These are phyloP conservation scores for Botrytis pseudocinerea DNA, from an alignment of 2,329 filamentous ascomycete species.

Conservation along the genomic window DNA sequence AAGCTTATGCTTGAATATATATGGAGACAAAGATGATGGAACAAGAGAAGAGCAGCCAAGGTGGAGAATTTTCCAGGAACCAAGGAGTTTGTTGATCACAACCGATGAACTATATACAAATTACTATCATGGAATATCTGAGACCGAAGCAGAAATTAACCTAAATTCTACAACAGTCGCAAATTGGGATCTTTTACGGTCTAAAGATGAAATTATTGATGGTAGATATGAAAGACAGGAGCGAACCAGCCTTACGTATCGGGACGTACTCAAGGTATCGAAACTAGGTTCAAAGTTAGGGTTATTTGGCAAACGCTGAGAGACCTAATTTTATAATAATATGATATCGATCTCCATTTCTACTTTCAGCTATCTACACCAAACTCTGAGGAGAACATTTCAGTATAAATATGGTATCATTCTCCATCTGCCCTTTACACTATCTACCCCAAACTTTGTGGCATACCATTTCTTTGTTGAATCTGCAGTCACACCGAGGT, in stretches of 20 bases:
- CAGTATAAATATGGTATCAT: constrained; percentile 74
- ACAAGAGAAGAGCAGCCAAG: constrained; percentile 53
- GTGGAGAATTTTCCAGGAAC: constrained; percentile 75
- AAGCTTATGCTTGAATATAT: constrained; percentile 75
- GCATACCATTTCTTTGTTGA: constrained; percentile 79
- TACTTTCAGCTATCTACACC: not conserved
- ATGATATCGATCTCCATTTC: not conserved
- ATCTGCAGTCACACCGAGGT: constrained; percentile 78
- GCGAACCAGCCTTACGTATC: constrained; percentile 74
- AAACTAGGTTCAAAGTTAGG: constrained; percentile 67
- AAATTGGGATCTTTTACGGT: constrained; percentile 70
- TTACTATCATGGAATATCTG: constrained; percentile 73
- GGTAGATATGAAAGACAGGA: constrained; percentile 59
- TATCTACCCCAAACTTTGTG: constrained; percentile 68
- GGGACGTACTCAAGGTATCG: constrained; percentile 83
- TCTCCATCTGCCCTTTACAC: constrained; percentile 64
- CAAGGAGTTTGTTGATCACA: constrained; percentile 76
- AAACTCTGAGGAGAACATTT: constrained; percentile 8
- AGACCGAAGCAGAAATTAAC: constrained; percentile 64
- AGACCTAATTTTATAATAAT: not conserved
- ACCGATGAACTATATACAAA: constrained; percentile 66
- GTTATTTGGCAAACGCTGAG: constrained; percentile 42
- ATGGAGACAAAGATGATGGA: constrained; percentile 62
- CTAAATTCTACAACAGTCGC: constrained; percentile 62
- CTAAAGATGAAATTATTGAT: constrained; percentile 47